A percentile compares a stretch with the other conserved stretches of the same genome.
Evolutionary conservation across 2,329 filamentous ascomycete species (phyloP).

Genomic region (Cladophialophora immunda): DNA sequence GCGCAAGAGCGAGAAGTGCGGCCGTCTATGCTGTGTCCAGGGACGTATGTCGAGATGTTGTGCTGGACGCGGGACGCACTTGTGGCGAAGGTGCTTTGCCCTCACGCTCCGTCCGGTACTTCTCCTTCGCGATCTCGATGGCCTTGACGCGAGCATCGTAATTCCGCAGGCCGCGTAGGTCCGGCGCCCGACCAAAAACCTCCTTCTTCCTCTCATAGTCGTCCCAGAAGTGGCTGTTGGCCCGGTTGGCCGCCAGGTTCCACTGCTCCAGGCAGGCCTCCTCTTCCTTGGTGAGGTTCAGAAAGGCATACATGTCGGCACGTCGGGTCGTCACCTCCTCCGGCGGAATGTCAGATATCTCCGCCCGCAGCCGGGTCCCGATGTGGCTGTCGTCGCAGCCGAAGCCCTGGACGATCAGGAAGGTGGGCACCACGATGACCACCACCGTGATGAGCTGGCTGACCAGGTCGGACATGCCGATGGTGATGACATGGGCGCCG

Average conservation of each 20-base stretch:
- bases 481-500: slow-evolving; percentile 26
- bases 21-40: neutral
- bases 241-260: slow-evolving; percentile 21
- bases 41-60: neutral
- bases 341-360: neutral
- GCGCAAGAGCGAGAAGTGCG: neutral
- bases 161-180: neutral
- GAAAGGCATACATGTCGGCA: slow-evolving; percentile 25
- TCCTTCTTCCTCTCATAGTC: slow-evolving; percentile 22
- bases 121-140: neutral
- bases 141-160: neutral
- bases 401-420: slow-evolving; percentile 15
- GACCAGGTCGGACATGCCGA: slow-evolving; percentile 25
- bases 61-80: neutral
- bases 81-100: neutral
- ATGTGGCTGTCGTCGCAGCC: slow-evolving; percentile 27
- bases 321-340: slow-evolving; percentile 12
- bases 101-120: neutral
- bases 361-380: neutral
- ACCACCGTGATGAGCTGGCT: slow-evolving; percentile 26
- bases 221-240: slow-evolving; percentile 17
- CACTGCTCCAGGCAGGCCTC: slow-evolving; percentile 27
- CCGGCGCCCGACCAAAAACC: neutral
- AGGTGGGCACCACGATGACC: slow-evolving; percentile 24
- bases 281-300: slow-evolving; percentile 17